Evolutionary conservation across 495 filamentous ascomycete genomes (phyloP).

Genomic region (Hypoxylon subgilvum): DNA sequence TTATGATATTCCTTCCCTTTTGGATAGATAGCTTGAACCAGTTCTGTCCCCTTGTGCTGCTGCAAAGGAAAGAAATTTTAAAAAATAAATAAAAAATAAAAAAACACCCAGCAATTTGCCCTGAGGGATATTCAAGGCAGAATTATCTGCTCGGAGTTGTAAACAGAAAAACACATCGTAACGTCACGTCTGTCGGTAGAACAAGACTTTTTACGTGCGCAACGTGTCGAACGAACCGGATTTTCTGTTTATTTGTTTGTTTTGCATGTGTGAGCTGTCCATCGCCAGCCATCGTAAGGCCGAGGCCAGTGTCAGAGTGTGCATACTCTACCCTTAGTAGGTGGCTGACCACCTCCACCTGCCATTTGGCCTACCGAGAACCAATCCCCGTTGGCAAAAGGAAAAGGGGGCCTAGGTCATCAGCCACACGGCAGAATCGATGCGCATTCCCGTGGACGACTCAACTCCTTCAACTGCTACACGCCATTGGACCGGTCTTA

Average conservation of each 20-base stretch:
- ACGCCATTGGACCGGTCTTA: slow-evolving; percentile 15
- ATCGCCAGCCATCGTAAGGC: slow-evolving; percentile 4
- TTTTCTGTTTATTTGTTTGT: slow-evolving; percentile 21
- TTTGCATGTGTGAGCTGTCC: slow-evolving; percentile 29
- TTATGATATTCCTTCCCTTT: slow-evolving; percentile 4
- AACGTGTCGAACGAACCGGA: slow-evolving; percentile 21
- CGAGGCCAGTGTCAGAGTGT: slow-evolving; percentile 9
- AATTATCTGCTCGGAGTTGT: background rate
- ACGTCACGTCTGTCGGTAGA: slow-evolving; percentile 23
- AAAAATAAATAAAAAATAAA: no score
- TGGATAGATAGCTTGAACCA: slow-evolving; percentile 6
- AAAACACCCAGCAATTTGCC: background rate
- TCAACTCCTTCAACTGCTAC: background rate
- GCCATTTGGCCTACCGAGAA: slow-evolving; percentile 32
- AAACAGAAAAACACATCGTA: background rate
- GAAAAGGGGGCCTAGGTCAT: slow-evolving; percentile 21
- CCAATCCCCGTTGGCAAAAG: slow-evolving; percentile 1
- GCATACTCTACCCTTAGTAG: background rate
- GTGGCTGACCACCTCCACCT: slow-evolving; percentile 30
- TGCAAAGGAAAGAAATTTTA: no score
- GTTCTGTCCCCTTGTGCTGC: slow-evolving; percentile 14
- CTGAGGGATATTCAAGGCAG: background rate
- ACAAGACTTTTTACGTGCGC: background rate
- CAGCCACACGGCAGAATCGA: slow-evolving; percentile 32
- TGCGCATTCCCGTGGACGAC: slow-evolving; percentile 9